phyloP scores from a whole-genome alignment of 108 stramenopile species.

The Pseudonitzschia multiseries region DNA sequence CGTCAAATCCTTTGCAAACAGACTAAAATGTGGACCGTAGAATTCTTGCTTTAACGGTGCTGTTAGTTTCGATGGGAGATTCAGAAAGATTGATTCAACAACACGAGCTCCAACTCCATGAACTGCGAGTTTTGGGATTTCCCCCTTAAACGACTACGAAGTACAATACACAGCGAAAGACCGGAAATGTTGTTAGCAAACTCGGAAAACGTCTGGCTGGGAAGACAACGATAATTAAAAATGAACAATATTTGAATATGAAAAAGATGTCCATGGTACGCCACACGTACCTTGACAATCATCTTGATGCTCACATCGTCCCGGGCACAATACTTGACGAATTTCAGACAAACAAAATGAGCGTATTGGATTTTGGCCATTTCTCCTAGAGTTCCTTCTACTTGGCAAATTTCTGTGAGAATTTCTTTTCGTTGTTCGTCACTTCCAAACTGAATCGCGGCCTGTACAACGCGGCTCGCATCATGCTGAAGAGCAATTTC shows the following conservation, averaged over 20 bases:
- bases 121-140: constrained; percentile 82
- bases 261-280: constrained; percentile 4
- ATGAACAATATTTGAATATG: too few relatives aligned
- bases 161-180: constrained; percentile 21
- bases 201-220: too few relatives aligned
- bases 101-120: constrained; percentile 88
- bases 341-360: constrained; percentile 88
- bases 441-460: constrained; percentile 82
- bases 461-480: constrained; percentile 88
- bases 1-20: constrained; percentile 47
- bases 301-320: constrained; percentile 58
- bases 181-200: constrained; percentile 1
- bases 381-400: constrained; percentile 57
- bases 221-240: too few relatives aligned
- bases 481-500: constrained; percentile 92
- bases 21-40: constrained; percentile 86
- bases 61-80: constrained; percentile 67
- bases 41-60: constrained; percentile 78
- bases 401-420: constrained; percentile 57
- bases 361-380: constrained; percentile 89
- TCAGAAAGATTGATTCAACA: constrained; percentile 76
- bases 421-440: constrained; percentile 54
- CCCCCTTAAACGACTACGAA: constrained; percentile 64
- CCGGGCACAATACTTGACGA: constrained; percentile 80
- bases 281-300: constrained; percentile 70